Evolutionary conservation across 768 basidiomycete genomes (phyloP), one percentile per base, ranked within the genome.

Genomic region (Sistotremastrum niveocremeum): DNA sequence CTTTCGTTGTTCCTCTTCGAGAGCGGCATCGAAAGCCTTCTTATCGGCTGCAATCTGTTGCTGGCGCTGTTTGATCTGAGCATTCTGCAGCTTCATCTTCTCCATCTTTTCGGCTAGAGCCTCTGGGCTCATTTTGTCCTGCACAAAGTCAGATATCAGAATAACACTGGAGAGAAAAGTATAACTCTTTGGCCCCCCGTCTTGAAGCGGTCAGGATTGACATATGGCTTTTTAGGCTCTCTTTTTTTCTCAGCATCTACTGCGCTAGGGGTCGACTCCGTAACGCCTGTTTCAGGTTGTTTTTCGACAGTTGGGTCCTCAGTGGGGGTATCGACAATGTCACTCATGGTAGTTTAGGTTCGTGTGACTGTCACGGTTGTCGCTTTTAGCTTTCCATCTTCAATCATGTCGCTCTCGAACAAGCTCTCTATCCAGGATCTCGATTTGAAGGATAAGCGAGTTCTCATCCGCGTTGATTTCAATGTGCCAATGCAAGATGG

Each of bases 391-490:
- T 43, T 54, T 43, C 52, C 11, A 46, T 47, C 46, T 12, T 51
- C 52, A n/a, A 74, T 59, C 55, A 81, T 97, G 93, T 95, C 91
- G 48, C 83, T 98, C 63, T 81, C 93, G 29, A 90, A 82, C 69
- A 98, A 97, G 65, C 77, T 98, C 54, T 75, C 85, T 51, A 87
- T 98, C 66, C 84, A 80, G 51, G 94, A 98, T 66, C 70, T 94
- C 60, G 76, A 82, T 55, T 79, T 97, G 73, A 77, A 77, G 54
- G 82, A 70, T 57, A 89, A 85, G 64, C 84, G 86, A 52, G 86
- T 91, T 55, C 82, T 94, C 59, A 86, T 94, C 60, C 84, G 89
- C 55, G 91, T 93, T 54, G 90, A 94, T 70, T 94, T 94, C 71
- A 94, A 94, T 61, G 90, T 94, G 49, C 90, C 90, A 51, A 81